Conservation (phyloP, 176 grass and related monocot species). For the Oryza brachyantha region DNA sequence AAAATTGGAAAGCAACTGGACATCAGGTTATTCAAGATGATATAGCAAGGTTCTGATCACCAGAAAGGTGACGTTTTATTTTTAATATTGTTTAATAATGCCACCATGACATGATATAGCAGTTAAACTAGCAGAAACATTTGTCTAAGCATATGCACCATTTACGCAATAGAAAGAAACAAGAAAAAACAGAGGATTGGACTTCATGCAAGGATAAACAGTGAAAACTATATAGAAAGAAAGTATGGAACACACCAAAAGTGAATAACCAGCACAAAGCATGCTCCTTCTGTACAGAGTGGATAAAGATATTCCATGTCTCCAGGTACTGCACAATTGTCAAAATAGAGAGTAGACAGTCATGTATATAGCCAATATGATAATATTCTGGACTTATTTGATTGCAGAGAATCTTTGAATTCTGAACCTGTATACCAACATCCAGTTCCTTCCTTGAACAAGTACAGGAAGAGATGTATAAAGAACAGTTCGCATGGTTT, state of each 20-base stretch:
- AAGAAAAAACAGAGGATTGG: neutral
- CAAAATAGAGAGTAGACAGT: constrained; percentile 14
- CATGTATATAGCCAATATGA: neutral
- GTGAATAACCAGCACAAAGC: constrained; percentile 81
- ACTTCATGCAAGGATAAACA: neutral
- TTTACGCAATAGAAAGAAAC: neutral
- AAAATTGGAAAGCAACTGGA: neutral
- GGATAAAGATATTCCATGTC: constrained; percentile 90
- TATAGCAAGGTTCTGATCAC: neutral
- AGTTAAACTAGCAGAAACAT: constrained; percentile 1
- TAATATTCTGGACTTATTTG: neutral
- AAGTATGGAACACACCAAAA: constrained; percentile 54
- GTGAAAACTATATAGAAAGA: neutral
- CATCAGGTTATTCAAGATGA: neutral
- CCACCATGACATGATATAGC: neutral
- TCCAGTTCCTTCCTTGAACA: constrained; percentile 87
- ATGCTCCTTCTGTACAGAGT: constrained; percentile 94
- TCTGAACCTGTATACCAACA: constrained; percentile 83
- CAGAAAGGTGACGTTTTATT: neutral
- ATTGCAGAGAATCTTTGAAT: neutral
- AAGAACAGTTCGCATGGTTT: constrained; percentile 58
- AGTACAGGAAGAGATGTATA: constrained; percentile 80
- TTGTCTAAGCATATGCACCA: neutral
- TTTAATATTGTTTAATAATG: neutral
- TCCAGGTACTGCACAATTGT: constrained; percentile 69